Evolutionary conservation across 257 asterid species (phyloP).

Genomic region (Cynanchum wilfordii): DNA sequence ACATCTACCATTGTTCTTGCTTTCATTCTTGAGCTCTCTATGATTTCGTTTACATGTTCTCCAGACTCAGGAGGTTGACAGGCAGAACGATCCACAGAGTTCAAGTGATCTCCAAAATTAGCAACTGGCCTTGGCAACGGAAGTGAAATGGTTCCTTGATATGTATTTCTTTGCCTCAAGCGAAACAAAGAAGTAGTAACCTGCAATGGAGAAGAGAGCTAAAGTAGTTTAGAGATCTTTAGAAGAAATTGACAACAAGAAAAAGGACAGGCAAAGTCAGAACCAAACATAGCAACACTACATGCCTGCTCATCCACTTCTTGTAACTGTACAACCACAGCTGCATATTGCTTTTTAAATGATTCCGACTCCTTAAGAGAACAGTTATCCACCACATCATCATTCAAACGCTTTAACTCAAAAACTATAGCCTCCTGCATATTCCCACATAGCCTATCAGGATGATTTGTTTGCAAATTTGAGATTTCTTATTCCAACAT

Average conservation of each 20-base stretch:
- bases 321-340: constrained; percentile 57
- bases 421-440: constrained; percentile 74
- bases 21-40: constrained; percentile 70
- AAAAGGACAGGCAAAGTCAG: neutral
- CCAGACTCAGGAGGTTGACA: constrained; percentile 54
- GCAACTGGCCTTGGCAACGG: constrained; percentile 40
- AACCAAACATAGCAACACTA: constrained; percentile 13
- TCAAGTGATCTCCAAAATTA: constrained; percentile 38
- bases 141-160: constrained; percentile 48
- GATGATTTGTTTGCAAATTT: neutral
- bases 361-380: constrained; percentile 69
- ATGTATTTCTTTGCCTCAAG: constrained; percentile 73
- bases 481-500: neutral
- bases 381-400: constrained; percentile 53
- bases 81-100: constrained; percentile 38
- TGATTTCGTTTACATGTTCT: constrained; percentile 58
- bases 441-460: constrained; percentile 30
- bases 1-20: constrained; percentile 78
- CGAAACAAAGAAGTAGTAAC: constrained; percentile 57
- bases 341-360: constrained; percentile 81
- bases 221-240: neutral
- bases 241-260: neutral
- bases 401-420: constrained; percentile 77
- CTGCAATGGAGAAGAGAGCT: constrained; percentile 33
- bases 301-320: constrained; percentile 79